Base-by-base conservation (phyloP, 2,329 filamentous ascomycete species). In the Ciborinia camelliae region DNA sequence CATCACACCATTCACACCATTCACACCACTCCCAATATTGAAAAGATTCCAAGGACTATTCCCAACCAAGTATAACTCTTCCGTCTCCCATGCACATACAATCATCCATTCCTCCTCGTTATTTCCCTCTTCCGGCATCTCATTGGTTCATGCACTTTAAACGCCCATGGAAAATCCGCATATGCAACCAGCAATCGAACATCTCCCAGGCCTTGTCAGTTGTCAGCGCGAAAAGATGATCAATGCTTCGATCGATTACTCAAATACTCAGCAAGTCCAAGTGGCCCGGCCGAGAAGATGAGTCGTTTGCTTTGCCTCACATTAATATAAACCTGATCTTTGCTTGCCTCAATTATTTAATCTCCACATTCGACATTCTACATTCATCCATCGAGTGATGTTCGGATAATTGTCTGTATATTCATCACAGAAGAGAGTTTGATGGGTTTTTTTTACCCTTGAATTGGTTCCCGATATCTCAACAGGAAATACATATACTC, bases 261-360 rank as follows among this genome's bases (percentile, higher is more conserved):
- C 41, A 58, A 47, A 58, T 58, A 58, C 41, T 58, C 41, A 7
- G n/a, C 55, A 30, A 47, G 55, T 58, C 55, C 55, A 47, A 58
- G 28, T 47, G 55, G 55, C 20, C 28, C 26, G 20, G 7, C 28
- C 54, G 28, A 32, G 41, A 23, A 32, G n/a, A 23, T 58, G 35
- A 28, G 9, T 20, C 32, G 28, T 54, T 41, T 55, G 52, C 52
- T 41, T 26, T 41, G 35, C 35, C 52, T 58, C 30, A 58, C 18
- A 20, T 35, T 47, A 35, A 58, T 41, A 47, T 23, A 35, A 47
- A 10, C 3, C n/a, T 18, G 12, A 32, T 32, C 54, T 32, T 23
- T 20, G 10, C 3, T 45, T 20, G 32, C 12, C 28, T 10, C 18
- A 14, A 45, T 23, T 45, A 18, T 18, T 18, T 23, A 18, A 18